Conservation (phyloP, 441 rosid genomes). For the Pelargonium myrrhifolium region DNA sequence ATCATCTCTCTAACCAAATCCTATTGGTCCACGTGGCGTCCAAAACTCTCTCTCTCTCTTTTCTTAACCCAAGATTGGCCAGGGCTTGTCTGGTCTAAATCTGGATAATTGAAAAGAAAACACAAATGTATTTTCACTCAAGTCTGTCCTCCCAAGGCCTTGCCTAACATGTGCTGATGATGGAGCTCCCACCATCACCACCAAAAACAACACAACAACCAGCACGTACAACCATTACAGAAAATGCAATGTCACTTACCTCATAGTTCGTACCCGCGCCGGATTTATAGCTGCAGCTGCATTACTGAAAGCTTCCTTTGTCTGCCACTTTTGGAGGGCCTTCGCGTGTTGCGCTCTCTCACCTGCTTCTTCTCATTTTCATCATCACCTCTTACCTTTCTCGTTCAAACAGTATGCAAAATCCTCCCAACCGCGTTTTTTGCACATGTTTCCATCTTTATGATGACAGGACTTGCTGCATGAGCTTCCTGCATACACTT, state of each 20-base stretch:
- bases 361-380: constrained; percentile 15
- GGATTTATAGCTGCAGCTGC: constrained; percentile 29
- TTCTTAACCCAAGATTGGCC: constrained; percentile 16
- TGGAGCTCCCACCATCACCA: constrained; percentile 53
- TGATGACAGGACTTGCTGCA: constrained; percentile 36
- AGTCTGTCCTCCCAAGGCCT: constrained; percentile 39
- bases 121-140: constrained; percentile 34
- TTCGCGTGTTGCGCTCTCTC: constrained; percentile 21
- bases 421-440: constrained; percentile 20
- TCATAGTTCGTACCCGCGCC: background rate
- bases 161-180: constrained; percentile 37
- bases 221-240: constrained; percentile 25
- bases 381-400: constrained; percentile 18
- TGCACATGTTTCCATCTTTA: constrained; percentile 23
- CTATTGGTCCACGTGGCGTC: constrained; percentile 57
- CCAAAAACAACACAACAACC: constrained; percentile 26
- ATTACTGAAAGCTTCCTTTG: constrained; percentile 39
- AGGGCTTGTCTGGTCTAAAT: constrained; percentile 34
- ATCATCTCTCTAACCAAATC: constrained; percentile 18
- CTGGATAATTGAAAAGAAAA: constrained; percentile 47
- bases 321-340: constrained; percentile 51
- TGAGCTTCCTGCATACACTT: constrained; percentile 29
- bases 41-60: constrained; percentile 22
- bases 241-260: background rate
- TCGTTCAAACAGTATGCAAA: constrained; percentile 28